Percentiles rank a stretch among this genome's conserved stretches.
Conservation (phyloP, 345 rosid species). For the Citrus sinensis region DVS_A1.0 CM039169.1:5123001-5123500, state of each 20-base stretch:
- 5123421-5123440: conserved; percentile 15
- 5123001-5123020: conserved; percentile 21
- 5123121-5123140: conserved; percentile 30
- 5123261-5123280: conserved; percentile 13
- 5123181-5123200: conserved; percentile 17
- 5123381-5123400: conserved; percentile 18
- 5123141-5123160: conserved; percentile 22
- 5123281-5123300: conserved; percentile 26
- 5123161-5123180: conserved; percentile 27
- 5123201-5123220: conserved; percentile 6
- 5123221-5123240: conserved; percentile 40
- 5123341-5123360: conserved; percentile 14
- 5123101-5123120: conserved; percentile 37
- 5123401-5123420: conserved; percentile 11
- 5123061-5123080: conserved; percentile 21
- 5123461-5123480: conserved; percentile 27
- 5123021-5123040: conserved; percentile 19
- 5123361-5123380: conserved; percentile 23
- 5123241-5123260: conserved; percentile 33
- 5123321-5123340: conserved; percentile 22
- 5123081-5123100: conserved; percentile 17
- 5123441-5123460: conserved; percentile 20
- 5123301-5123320: conserved; percentile 26
- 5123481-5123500: conserved; percentile 17
- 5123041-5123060: conserved; percentile 23